Percentiles rank a stretch among this genome's conserved stretches.
Evolutionary conservation across 768 basidiomycete genomes (phyloP).

Genomic region (Lactarius akahatsu): DNA sequence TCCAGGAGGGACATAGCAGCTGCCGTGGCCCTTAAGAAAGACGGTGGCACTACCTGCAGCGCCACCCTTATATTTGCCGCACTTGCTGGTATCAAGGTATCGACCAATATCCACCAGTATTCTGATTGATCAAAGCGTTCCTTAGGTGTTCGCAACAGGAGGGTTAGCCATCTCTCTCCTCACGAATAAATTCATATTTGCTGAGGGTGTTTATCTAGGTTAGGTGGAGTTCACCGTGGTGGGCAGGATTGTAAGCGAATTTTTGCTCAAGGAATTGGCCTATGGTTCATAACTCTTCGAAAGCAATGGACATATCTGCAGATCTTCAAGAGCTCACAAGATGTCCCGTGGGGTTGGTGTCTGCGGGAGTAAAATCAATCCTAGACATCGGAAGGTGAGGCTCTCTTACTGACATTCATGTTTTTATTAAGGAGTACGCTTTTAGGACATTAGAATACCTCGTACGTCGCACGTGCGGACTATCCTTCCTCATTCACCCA

Average conservation of each 20-base stretch:
- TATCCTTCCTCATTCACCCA: background rate
- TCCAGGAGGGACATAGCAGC: conserved; percentile 80
- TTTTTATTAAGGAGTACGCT: background rate
- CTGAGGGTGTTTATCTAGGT: conserved; percentile 39
- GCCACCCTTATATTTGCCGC: conserved; percentile 73
- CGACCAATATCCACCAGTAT: conserved; percentile 1
- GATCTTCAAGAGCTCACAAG: conserved; percentile 87
- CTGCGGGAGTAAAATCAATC: conserved; percentile 93
- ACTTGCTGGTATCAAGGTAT: conserved; percentile 82
- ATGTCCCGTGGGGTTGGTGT: conserved; percentile 89
- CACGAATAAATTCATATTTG: background rate
- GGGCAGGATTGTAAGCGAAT: conserved; percentile 58
- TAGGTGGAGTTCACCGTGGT: conserved; percentile 84
- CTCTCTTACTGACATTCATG: background rate
- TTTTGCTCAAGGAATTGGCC: background rate
- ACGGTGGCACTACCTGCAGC: conserved; percentile 81
- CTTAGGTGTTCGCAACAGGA: conserved; percentile 85
- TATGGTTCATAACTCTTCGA: background rate
- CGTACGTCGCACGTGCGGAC: conserved; percentile 40
- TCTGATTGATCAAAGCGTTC: conserved; percentile 21
- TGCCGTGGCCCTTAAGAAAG: conserved; percentile 60
- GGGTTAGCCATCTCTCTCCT: conserved; percentile 54
- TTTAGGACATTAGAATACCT: conserved; percentile 77
- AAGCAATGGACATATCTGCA: conserved; percentile 94
- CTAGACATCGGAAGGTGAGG: conserved; percentile 81